Base-by-base conservation (phyloP, 176 grass and related monocot genomes). In the Oryza nivara region DNA sequence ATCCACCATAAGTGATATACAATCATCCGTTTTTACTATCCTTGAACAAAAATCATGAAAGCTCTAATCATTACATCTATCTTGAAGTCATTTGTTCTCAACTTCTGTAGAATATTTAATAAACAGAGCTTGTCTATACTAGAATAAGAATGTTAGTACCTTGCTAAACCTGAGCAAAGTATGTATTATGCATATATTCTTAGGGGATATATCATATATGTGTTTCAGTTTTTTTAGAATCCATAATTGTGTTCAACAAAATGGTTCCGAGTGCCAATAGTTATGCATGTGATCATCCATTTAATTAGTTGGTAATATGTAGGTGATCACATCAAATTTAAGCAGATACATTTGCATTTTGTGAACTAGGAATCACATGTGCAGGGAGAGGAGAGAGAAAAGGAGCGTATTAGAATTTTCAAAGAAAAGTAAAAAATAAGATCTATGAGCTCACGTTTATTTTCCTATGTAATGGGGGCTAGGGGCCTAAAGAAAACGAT, bases 261-360 rank as follows among this genome's bases (percentile, higher is more conserved):
- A 65, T 30, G 9, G 1, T 10, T 11, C 22, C 10, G 44, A 47
- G 22, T 32, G 9, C 58, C 58, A 63, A 10, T 23, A 63, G n/a
- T 25, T 45, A 45, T 1, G 28, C 73, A 88, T 68, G 25, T 44
- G 19, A 49, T 30, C 51, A 60, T 12, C 3, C 9, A 12, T 28
- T 44, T 20, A 30, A 61, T 82, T 73, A 41, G 67, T 63, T 82
- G 47, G 16, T n/a, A 46, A 26, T 41, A 58, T 84, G 22, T 20
- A 30, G 28, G 48, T 67, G 71, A 58, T 32, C 70, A 6, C 28
- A 74, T 26, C 40, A 67, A 23, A 72, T 0, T 0, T 11, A 51
- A 22, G 58, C 11, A 80, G 17, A 34, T 7, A 74, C 43, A 22
- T 5, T 82, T 28, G 9, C 52, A 34, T 72, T 75, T 51, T 65